A percentile compares a stretch with the other conserved stretches of the same genome.
Conservation (phyloP, 441 rosid genomes). For the Eutrema salsugineum region DNA sequence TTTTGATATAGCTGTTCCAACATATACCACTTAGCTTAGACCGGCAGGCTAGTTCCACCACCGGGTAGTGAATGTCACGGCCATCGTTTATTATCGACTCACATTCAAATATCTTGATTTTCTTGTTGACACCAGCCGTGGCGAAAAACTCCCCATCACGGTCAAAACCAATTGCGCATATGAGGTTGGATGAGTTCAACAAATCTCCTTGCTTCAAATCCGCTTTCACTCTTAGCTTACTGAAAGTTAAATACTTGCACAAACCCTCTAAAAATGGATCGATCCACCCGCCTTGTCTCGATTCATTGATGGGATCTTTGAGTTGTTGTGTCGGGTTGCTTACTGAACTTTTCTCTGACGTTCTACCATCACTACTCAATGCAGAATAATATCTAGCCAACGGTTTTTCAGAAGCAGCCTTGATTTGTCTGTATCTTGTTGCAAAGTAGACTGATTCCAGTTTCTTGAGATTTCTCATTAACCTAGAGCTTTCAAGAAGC, state of each 20-base stretch:
- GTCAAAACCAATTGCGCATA: constrained; percentile 78
- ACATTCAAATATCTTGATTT: constrained; percentile 85
- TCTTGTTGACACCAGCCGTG: constrained; percentile 87
- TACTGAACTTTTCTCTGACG: constrained; percentile 72
- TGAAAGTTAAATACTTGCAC: constrained; percentile 82
- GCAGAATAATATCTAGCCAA: constrained; percentile 47
- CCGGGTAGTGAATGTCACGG: constrained; percentile 86
- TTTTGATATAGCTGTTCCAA: constrained; percentile 87
- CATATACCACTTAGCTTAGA: constrained; percentile 89
- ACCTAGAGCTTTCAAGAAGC: constrained; percentile 55
- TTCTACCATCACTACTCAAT: constrained; percentile 55
- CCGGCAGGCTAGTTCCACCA: constrained; percentile 75
- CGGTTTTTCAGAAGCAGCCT: constrained; percentile 36
- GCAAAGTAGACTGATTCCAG: constrained; percentile 78
- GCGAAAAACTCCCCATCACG: constrained; percentile 90
- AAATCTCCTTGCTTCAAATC: constrained; percentile 87
- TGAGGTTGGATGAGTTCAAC: constrained; percentile 77
- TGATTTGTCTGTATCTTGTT: constrained; percentile 56
- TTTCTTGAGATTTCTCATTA: constrained; percentile 78
- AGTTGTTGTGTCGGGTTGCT: constrained; percentile 47
- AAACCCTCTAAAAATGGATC: constrained; percentile 84
- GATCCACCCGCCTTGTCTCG: constrained; percentile 66
- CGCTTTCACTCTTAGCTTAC: constrained; percentile 76
- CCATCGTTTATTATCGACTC: constrained; percentile 56
- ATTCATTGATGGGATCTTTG: constrained; percentile 42